Base-by-base conservation (phyloP, 208 protist species). In the Leishmania braziliensis region DNA sequence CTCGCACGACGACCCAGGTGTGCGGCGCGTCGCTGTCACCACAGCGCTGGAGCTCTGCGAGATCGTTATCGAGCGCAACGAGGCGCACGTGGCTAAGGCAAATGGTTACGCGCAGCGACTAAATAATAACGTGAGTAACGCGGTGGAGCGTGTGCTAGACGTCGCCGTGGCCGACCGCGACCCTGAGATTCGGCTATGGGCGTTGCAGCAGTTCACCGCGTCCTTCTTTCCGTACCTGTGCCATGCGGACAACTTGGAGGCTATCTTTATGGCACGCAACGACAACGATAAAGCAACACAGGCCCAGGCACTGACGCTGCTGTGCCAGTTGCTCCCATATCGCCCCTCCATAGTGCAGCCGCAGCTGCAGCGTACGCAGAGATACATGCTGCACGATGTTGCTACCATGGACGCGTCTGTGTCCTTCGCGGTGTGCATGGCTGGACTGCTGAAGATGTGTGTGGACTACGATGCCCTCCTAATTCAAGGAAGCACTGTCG, bases 361-460 rank as follows among this genome's bases (percentile, higher is more conserved):
- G 46, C 90, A 95, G 75, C 85, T 98, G 56, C 79, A 93, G 56
- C 89, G 85, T 2, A 72, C 89, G 43, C 92, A 98, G 79, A 92
- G 95, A 83, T 95, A 95, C 77, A 93, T 96, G 89, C 80, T 98
- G 75, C 86, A 89, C n/a, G 93, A 98, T 50, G 85, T 98, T 51
- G 90, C 93, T 23, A 86, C 89, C 23, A 90, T 92, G 77, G 93
- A 95, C 84, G 86, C 92, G 20, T 95, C 93, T 16, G 89, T 98
- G 3, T 93, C 93, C n/a, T 80, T 88, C 26, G 86, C 91, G 48
- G 91, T 96, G 68, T 89, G 92, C 78, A 91, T 91, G 65, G 81
- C 91, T 20, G 84, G 78, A 33, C 77, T 95, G 20, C 80, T 98
- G 53, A 84, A 86, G 46, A 92, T 92, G 85, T 94, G 89, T 33